Percentiles rank a stretch among this genome's conserved stretches.
Conservation (phyloP, 2,329 filamentous ascomycete species). For the Phyllosticta citribraziliensis region DNA sequence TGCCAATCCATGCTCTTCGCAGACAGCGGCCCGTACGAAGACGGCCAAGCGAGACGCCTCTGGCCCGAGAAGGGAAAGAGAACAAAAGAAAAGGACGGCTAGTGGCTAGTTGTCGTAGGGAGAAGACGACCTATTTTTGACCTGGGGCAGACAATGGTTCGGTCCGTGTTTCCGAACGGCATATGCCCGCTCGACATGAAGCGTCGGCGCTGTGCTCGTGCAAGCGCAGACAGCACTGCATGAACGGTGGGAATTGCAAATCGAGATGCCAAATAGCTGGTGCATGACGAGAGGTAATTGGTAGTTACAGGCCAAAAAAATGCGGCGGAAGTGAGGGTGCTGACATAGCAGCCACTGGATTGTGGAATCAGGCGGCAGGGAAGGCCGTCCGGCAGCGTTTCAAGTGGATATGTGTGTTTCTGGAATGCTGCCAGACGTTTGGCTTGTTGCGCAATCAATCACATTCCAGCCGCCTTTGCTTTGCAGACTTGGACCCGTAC, state of each 20-base stretch:
- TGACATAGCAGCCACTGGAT: background rate
- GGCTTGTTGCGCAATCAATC: background rate
- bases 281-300: background rate
- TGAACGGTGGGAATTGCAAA: background rate
- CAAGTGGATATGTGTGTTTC: background rate
- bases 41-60: background rate
- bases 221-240: background rate
- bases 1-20: background rate
- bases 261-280: background rate
- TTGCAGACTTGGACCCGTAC: background rate
- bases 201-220: background rate
- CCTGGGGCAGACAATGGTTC: background rate
- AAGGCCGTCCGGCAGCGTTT: background rate
- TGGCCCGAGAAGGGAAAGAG: background rate
- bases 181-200: background rate
- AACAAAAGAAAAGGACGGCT: background rate
- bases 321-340: background rate
- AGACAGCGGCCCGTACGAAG: background rate
- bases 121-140: background rate
- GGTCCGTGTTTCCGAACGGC: background rate
- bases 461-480: background rate
- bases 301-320: background rate
- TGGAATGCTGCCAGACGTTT: background rate
- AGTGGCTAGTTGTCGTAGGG: background rate
- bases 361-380: background rate